Evolutionary conservation across 495 filamentous ascomycete species (phyloP).

Genomic region (Neurospora sp.): DNA sequence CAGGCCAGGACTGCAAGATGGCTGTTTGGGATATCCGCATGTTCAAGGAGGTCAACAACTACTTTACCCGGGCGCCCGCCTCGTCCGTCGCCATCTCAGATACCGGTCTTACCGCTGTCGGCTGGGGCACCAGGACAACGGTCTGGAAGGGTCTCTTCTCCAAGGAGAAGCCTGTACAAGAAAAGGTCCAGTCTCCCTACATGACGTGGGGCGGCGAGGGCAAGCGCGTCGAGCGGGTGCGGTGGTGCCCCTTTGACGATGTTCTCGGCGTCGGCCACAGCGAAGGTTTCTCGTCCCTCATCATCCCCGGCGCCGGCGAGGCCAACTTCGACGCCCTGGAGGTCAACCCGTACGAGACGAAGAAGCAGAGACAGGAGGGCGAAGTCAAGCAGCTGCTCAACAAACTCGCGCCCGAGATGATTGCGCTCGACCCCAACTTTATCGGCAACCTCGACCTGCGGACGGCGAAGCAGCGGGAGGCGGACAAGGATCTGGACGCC

Average conservation of each 20-base stretch:
- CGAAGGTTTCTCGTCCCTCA: conserved; percentile 75
- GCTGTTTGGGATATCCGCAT: conserved; percentile 93
- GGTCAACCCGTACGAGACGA: conserved; percentile 91
- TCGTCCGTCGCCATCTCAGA: conserved; percentile 80
- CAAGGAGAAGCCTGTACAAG: conserved; percentile 51
- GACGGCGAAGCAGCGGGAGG: conserved; percentile 58
- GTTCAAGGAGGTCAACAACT: conserved; percentile 84
- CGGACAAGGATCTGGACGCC: conserved; percentile 64
- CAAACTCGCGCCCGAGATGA: conserved; percentile 96
- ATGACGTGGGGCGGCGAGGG: conserved; percentile 89
- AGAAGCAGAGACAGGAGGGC: conserved; percentile 83
- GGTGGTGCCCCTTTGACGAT: conserved; percentile 95
- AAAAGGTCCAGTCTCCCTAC: conserved; percentile 80
- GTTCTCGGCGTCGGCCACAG: conserved; percentile 75
- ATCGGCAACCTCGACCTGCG: conserved; percentile 76
- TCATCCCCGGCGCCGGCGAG: conserved; percentile 90
- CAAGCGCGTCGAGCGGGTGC: conserved; percentile 64
- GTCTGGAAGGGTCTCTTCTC: conserved; percentile 84
- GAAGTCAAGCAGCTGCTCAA: conserved; percentile 82
- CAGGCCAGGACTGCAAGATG: conserved; percentile 86
- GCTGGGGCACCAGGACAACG: conserved; percentile 82
- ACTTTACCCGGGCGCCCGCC: conserved; percentile 80
- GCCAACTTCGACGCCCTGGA: conserved; percentile 94
- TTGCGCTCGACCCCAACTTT: conserved; percentile 81
- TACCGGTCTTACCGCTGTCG: conserved; percentile 72